Conservation (phyloP, 2,329 filamentous ascomycete species). For the Stagonosporopsis rhizophila region DNA sequence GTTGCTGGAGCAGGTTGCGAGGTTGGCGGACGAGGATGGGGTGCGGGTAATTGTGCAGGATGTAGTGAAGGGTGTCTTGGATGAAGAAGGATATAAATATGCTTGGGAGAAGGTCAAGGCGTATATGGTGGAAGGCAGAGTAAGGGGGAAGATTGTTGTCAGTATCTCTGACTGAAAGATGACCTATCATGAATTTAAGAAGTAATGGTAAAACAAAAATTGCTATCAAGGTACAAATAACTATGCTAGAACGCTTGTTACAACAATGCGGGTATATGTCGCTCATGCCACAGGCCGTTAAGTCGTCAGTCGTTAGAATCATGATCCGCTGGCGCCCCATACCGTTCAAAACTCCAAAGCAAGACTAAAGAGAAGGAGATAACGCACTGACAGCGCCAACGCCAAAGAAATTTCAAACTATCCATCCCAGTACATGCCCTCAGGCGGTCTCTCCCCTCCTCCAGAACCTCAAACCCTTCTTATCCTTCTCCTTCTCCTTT, state of each 20-base stretch:
- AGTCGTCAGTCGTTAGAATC: slow-evolving; percentile 13
- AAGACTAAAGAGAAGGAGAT: background rate
- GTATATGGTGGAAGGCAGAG: slow-evolving; percentile 39
- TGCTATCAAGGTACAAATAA: slow-evolving; percentile 8
- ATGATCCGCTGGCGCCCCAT: background rate
- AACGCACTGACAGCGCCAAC: background rate
- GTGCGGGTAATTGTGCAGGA: slow-evolving; percentile 38
- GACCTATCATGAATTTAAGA: background rate
- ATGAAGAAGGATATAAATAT: slow-evolving; percentile 22
- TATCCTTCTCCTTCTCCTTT: slow-evolving; percentile 23
- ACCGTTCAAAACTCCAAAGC: background rate
- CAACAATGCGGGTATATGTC: slow-evolving; percentile 18
- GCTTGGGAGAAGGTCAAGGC: slow-evolving; percentile 34
- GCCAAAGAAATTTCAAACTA: background rate
- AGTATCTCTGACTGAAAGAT: background rate
- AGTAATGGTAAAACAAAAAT: background rate
- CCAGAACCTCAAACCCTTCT: slow-evolving; percentile 35
- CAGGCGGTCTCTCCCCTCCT: slow-evolving; percentile 20
- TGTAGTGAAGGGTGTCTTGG: slow-evolving; percentile 35
- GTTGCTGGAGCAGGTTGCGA: slow-evolving; percentile 31
- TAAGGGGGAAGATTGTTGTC: slow-evolving; percentile 43
- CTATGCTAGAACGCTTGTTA: slow-evolving; percentile 10
- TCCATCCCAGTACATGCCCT: background rate
- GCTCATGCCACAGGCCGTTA: slow-evolving; percentile 14
- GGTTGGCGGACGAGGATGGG: slow-evolving; percentile 31